These are phyloP conservation scores for Macrophomina phaseolina DNA, from an alignment of 2,329 filamentous ascomycete species.

Conservation along the genomic window DNA sequence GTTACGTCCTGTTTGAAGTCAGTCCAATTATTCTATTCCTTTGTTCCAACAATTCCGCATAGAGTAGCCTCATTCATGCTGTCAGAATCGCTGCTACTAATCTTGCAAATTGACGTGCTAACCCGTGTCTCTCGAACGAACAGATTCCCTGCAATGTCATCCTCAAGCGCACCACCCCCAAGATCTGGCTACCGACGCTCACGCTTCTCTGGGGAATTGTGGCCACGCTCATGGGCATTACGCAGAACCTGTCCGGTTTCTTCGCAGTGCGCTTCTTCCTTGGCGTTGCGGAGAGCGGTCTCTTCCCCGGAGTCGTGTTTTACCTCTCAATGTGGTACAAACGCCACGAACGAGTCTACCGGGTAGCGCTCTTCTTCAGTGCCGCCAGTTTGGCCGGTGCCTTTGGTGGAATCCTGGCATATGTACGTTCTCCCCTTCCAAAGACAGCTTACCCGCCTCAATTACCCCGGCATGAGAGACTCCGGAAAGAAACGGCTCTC, in stretches of 20 bases:
- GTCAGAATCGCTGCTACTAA: too few relatives aligned
- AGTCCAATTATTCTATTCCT: neutral
- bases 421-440: neutral
- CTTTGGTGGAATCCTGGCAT: constrained; percentile 66
- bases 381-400: constrained; percentile 64
- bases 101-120: neutral
- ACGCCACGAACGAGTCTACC: constrained; percentile 62
- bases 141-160: constrained; percentile 67
- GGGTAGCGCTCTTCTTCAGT: constrained; percentile 66
- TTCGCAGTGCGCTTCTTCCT: constrained; percentile 54
- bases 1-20: constrained; percentile 55
- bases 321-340: constrained; percentile 70
- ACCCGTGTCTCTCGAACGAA: neutral
- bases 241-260: constrained; percentile 53
- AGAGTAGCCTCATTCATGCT: too few relatives aligned
- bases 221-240: constrained; percentile 57
- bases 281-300: constrained; percentile 43
- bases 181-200: constrained; percentile 52
- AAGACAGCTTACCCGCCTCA: neutral
- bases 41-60: too few relatives aligned
- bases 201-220: constrained; percentile 58
- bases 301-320: constrained; percentile 54
- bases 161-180: constrained; percentile 64
- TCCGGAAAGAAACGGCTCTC: too few relatives aligned
- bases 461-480: neutral